Evolutionary conservation across 495 filamentous ascomycete genomes (phyloP), one percentile per base, ranked within the genome.

Genomic region (Hypoxylon subgilvum): DNA sequence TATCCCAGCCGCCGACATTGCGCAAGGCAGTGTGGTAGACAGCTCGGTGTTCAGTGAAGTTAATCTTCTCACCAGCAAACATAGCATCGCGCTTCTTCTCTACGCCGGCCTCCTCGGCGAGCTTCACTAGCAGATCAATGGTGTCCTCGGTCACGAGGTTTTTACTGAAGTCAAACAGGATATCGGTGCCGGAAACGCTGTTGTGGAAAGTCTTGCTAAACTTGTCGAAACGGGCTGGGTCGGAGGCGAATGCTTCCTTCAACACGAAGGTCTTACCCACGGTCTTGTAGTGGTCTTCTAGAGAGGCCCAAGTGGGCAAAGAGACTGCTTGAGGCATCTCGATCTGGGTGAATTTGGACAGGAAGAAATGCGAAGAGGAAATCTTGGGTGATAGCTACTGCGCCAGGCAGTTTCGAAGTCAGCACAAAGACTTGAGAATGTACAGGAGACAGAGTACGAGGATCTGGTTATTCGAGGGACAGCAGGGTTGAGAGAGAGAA

Each of bases 141-240:
- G 94, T 98, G 71, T 96, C 90, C 46, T 96, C 90, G 55, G 87
- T 96, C 52, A 98, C 74, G 74, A 97, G 91, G 82, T 98, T 98
- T 85, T 98, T 98, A 78, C 88, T 92, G 82, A 96, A 98, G 76
- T 98, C 94, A 73, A 97, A 98, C 28, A 97, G 83, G 70, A 91
- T 93, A 57, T 97, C 90, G 46, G 73, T 76, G 50, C 69, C 75
- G 52, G 66, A 69, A 57, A 68, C 47, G 27, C 82, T 79, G 73
- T 96, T 95, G 38, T 82, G 73, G 78, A 98, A 95, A 65, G 80
- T 88, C 67, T 86, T 88, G 72, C 85, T 88, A 77, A 96, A 89
- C 79, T 93, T 96, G 68, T 89, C 69, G 81, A 97, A 97, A 60
- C 95, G 91, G 68, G 85, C 63, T 31, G 91, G 88, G 72, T 98